A percentile compares a stretch with the other conserved stretches of the same genome.
Conservation (phyloP, 495 filamentous ascomycete genomes). For the Cercophora samala region DNA sequence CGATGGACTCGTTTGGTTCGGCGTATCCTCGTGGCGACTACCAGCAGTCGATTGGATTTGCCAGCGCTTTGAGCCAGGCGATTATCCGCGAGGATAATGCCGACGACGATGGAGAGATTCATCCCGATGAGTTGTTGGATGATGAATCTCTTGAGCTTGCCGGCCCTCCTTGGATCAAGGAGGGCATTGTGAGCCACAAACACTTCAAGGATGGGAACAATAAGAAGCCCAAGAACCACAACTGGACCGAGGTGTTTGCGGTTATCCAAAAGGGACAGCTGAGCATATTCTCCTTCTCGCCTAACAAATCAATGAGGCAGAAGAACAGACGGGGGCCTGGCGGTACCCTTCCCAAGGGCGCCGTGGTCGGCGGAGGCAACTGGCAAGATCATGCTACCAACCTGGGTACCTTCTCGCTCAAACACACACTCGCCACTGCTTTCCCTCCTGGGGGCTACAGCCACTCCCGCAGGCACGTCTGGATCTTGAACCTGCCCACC, state of each 20-base stretch:
- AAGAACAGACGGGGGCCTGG: slow-evolving; percentile 52
- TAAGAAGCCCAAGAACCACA: slow-evolving; percentile 86
- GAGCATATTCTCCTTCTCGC: slow-evolving; percentile 88
- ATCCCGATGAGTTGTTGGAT: slow-evolving; percentile 70
- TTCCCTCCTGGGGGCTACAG: slow-evolving; percentile 92
- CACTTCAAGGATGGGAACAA: slow-evolving; percentile 87
- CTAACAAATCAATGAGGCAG: slow-evolving; percentile 67
- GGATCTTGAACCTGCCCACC: slow-evolving; percentile 87
- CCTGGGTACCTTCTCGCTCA: slow-evolving; percentile 79
- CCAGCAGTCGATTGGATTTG: slow-evolving; percentile 95
- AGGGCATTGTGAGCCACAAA: slow-evolving; percentile 93
- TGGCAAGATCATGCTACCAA: slow-evolving; percentile 94
- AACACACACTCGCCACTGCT: slow-evolving; percentile 87
- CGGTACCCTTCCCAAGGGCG: slow-evolving; percentile 46
- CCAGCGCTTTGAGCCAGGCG: slow-evolving; percentile 92
- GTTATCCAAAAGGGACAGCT: slow-evolving; percentile 96
- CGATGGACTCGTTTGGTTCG: slow-evolving; percentile 81
- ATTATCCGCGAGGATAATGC: slow-evolving; percentile 89
- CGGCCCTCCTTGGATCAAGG: slow-evolving; percentile 95
- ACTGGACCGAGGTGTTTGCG: slow-evolving; percentile 95
- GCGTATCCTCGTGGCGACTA: slow-evolving; percentile 79
- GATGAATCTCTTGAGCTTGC: slow-evolving; percentile 87
- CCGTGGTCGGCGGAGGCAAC: slow-evolving; percentile 87
- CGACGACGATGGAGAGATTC: slow-evolving; percentile 49
- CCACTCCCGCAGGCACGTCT: slow-evolving; percentile 84